A percentile compares a stretch with the other conserved stretches of the same genome.
Conservation (phyloP, 257 asterid species). For the Penstemon davidsonii region DNA sequence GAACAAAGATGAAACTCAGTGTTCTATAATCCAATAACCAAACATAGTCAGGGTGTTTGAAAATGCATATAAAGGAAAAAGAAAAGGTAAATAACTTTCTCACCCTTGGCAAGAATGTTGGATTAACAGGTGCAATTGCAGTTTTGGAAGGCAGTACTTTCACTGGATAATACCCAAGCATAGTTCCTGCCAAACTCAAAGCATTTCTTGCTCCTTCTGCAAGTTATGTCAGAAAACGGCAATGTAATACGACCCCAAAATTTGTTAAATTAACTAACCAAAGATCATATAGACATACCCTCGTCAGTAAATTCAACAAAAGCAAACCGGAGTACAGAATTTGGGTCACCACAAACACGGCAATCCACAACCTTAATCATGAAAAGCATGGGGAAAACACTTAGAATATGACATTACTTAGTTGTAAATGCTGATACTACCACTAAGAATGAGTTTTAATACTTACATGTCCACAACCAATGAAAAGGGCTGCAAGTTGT, state of each 20-base stretch:
- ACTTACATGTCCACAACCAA: constrained; percentile 64
- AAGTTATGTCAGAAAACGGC: constrained; percentile 21
- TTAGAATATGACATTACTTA: constrained; percentile 2
- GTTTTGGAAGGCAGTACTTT: constrained; percentile 77
- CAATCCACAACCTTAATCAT: constrained; percentile 72
- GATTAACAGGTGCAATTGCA: constrained; percentile 81
- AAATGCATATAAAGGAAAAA: not conserved
- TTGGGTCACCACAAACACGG: constrained; percentile 82
- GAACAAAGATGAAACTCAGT: too few species aligned
- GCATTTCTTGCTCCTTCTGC: constrained; percentile 79
- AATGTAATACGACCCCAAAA: constrained; percentile 12
- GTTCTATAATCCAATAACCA: too few species aligned
- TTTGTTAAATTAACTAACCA: constrained; percentile 17
- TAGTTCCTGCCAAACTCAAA: constrained; percentile 64
- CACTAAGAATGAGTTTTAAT: constrained; percentile 10
- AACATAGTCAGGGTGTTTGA: not conserved
- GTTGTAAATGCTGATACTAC: constrained; percentile 12
- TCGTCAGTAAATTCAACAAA: constrained; percentile 72
- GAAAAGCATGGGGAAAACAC: constrained; percentile 1
- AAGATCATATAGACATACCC: constrained; percentile 40
- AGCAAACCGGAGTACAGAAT: constrained; percentile 78
- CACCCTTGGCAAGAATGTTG: constrained; percentile 74
- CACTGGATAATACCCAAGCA: constrained; percentile 84
- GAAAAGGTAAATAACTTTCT: constrained; percentile 20
- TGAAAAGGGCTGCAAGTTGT: constrained; percentile 71